These are phyloP conservation scores for Penicillium antarcticum DNA, from an alignment of 495 filamentous ascomycete genomes.

Conservation along the genomic window DNA sequence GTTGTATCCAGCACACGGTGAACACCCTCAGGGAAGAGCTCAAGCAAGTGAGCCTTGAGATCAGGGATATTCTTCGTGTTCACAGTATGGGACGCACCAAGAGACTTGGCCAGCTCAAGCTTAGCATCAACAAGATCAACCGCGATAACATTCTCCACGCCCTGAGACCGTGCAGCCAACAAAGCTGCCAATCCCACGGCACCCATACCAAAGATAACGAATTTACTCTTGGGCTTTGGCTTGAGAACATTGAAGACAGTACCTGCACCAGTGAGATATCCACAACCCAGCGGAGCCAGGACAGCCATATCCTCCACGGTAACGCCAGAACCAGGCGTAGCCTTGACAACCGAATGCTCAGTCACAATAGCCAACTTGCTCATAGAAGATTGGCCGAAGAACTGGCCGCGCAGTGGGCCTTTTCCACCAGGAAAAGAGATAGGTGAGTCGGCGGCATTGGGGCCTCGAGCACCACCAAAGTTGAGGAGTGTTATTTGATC, in stretches of 20 bases:
- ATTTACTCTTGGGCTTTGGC: slow-evolving; percentile 11
- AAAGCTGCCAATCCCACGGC: slow-evolving; percentile 42
- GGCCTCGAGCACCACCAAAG: slow-evolving; percentile 29
- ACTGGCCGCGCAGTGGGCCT: slow-evolving; percentile 28
- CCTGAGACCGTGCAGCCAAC: slow-evolving; percentile 26
- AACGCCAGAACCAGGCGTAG: slow-evolving; percentile 1
- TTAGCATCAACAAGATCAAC: slow-evolving; percentile 41
- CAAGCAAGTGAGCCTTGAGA: slow-evolving; percentile 23
- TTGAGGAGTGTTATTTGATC: slow-evolving; percentile 32
- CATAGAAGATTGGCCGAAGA: slow-evolving; percentile 45
- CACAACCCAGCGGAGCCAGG: slow-evolving; percentile 45
- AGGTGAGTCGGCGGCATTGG: slow-evolving; percentile 9
- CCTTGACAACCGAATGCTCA: slow-evolving; percentile 28
- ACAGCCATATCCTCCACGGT: slow-evolving; percentile 24
- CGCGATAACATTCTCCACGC: slow-evolving; percentile 32
- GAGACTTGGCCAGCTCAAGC: slow-evolving; percentile 33
- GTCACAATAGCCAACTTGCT: slow-evolving; percentile 34
- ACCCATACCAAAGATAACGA: slow-evolving; percentile 41
- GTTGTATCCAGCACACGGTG: slow-evolving; percentile 42
- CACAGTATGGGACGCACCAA: slow-evolving; percentile 43
- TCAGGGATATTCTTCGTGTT: slow-evolving; percentile 23
- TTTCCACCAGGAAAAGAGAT: slow-evolving; percentile 23
- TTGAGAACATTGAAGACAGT: slow-evolving; percentile 40
- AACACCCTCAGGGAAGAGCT: slow-evolving; percentile 28
- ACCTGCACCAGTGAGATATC: slow-evolving; percentile 46